Conservation (phyloP, 768 basidiomycete genomes). For the Chalciporus piperatus region DNA sequence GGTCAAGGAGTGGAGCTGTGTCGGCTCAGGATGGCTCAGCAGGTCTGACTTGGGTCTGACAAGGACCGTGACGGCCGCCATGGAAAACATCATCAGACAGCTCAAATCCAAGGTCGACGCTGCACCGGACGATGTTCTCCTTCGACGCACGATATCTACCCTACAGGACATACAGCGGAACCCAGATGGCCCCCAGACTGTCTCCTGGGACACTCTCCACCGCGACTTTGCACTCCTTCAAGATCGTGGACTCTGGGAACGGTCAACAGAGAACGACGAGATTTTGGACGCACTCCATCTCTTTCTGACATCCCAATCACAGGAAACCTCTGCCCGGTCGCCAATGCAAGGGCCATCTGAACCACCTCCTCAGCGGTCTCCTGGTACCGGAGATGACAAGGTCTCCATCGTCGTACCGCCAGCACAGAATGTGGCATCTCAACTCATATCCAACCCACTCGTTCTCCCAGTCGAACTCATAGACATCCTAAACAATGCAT, state of each 20-base stretch:
- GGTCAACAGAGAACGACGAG: slow-evolving; percentile 23
- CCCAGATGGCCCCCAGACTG: slow-evolving; percentile 13
- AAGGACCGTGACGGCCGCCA: slow-evolving; percentile 8
- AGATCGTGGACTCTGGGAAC: slow-evolving; percentile 26
- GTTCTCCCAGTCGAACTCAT: slow-evolving; percentile 55
- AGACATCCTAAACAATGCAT: slow-evolving; percentile 54
- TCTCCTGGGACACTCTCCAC: slow-evolving; percentile 24
- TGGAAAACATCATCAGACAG: slow-evolving; percentile 29
- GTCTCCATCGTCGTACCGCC: slow-evolving; percentile 19
- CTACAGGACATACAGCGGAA: slow-evolving; percentile 21
- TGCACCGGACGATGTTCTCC: slow-evolving; percentile 13
- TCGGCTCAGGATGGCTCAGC: too few species aligned
- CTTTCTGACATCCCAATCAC: slow-evolving; percentile 11
- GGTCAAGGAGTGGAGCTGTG: too few species aligned
- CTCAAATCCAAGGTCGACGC: slow-evolving; percentile 16
- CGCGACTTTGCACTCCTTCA: slow-evolving; percentile 21
- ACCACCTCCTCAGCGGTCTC: not conserved
- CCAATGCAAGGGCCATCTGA: not conserved
- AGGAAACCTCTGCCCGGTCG: not conserved
- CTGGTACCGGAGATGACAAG: slow-evolving; percentile 1
- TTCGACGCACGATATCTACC: slow-evolving; percentile 19
- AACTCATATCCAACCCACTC: slow-evolving; percentile 21
- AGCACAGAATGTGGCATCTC: slow-evolving; percentile 7
- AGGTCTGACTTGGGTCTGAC: too few species aligned
- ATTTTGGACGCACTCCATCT: slow-evolving; percentile 25